Evolutionary conservation across 1,139 yeast genomes (phyloP), one percentile per base, ranked within the genome.

Genomic region (Kluyveromyces marxianus): DNA sequence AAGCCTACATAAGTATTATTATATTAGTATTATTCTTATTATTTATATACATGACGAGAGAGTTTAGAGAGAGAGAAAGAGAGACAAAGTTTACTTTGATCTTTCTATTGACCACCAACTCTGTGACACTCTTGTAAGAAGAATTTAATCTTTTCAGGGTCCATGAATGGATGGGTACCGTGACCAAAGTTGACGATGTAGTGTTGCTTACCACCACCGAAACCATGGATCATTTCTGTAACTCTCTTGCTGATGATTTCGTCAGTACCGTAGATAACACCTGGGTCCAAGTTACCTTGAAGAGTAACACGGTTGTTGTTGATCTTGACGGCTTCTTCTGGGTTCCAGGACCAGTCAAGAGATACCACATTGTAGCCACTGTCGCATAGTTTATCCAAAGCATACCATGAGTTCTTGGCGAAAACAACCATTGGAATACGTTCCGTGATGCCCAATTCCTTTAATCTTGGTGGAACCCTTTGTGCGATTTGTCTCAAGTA

Each of bases 351-450:
- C 97, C 97, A 92, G 67, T 92, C 98, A 48, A 92, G 75, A 2
- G 97, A 89, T 24, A 92, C 89, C 27, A 80, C 78, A 60, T 90
- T 82, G 68, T 88, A 94, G 6, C 94, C 95, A n/a, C 87, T 70
- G 38, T 79, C 80, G 61, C 96, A 85, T 52, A 92, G 72, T 47
- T 82, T 84, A 58, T 92, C 94, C 48, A 92, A 72, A 4, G 97
- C 97, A 60, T 89, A 92, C 97, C 97, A 92, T 0, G 98, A 95
- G 43, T 96, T 96, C 69, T 90, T 92, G 33, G 97, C 92, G 62
- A 92, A 92, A 4, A 89, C 82, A 0, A 96, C 86, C 62, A 92
- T 69, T 37, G 98, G 98, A 38, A 94, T 81, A 37, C 76, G 69
- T 53, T 87, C 94, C 5, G 60, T 65, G 46, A 85, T 67, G 2